A percentile compares a stretch with the other conserved stretches of the same genome.
Evolutionary conservation across 2,329 filamentous ascomycete genomes (phyloP).

Genomic region (Aurifilum marmelostoma): DNA sequence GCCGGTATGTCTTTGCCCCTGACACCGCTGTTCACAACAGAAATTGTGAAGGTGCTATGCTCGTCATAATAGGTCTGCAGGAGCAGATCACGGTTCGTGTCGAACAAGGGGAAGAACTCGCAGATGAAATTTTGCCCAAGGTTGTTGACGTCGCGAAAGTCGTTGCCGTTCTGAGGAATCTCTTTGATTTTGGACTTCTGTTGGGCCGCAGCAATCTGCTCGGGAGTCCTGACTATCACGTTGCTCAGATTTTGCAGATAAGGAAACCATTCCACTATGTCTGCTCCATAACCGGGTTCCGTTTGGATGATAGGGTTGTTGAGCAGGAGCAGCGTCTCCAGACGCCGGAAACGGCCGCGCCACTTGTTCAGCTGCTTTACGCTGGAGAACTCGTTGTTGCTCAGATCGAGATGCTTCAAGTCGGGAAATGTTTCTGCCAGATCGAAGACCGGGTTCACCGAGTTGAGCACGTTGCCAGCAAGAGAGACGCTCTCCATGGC

Average conservation of each 20-base stretch:
- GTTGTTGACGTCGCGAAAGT: conserved; percentile 73
- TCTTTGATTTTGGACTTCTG: conserved; percentile 56
- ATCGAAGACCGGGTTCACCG: conserved; percentile 72
- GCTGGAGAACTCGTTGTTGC: conserved; percentile 75
- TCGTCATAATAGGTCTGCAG: conserved; percentile 74
- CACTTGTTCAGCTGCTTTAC: conserved; percentile 72
- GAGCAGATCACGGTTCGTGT: conserved; percentile 68
- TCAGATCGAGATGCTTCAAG: conserved; percentile 86
- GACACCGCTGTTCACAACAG: conserved; percentile 65
- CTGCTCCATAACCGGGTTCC: conserved; percentile 64
- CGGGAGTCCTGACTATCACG: conserved; percentile 70
- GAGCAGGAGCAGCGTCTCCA: conserved; percentile 80
- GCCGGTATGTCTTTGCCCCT: conserved; percentile 46
- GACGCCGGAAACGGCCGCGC: conserved; percentile 75
- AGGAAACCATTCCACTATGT: conserved; percentile 81
- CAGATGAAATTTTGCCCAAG: conserved; percentile 77
- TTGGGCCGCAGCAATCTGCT: conserved; percentile 64
- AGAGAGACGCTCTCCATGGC: conserved; percentile 83
- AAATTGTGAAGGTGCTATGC: conserved; percentile 73
- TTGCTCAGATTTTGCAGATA: conserved; percentile 78
- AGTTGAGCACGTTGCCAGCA: conserved; percentile 75
- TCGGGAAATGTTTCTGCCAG: conserved; percentile 82
- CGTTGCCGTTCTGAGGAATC: conserved; percentile 65
- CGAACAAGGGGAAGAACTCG: conserved; percentile 74
- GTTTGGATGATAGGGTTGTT: conserved; percentile 77